These are phyloP conservation scores for Plasmodium sp. DNA, from an alignment of 169 alveolate species.

Conservation along the genomic window DNA sequence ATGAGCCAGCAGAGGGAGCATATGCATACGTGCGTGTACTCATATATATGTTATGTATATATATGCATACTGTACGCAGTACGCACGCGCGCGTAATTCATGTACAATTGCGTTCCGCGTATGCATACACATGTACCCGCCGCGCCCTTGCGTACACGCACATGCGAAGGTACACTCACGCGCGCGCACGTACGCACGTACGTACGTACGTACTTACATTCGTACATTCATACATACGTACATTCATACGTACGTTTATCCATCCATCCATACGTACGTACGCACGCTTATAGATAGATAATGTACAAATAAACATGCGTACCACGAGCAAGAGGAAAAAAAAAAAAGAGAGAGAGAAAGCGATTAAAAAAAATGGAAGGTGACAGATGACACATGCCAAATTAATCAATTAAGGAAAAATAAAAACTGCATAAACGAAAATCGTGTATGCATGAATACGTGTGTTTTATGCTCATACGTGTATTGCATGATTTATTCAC, in stretches of 20 bases:
- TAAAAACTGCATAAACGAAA: neutral
- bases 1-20: neutral
- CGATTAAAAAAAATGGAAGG: neutral
- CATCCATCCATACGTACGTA: neutral
- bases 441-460: neutral
- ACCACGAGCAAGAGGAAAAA: slow-evolving; percentile 8
- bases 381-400: slow-evolving; percentile 1
- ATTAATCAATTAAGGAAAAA: neutral
- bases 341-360: neutral
- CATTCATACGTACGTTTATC: neutral
- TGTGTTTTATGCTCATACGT: neutral
- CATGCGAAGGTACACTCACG: neutral
- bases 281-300: neutral
- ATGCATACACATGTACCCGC: neutral
- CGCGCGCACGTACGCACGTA: no score
- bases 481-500: neutral
- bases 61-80: neutral
- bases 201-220: neutral
- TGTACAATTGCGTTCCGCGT: slow-evolving; percentile 4
- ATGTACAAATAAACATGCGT: slow-evolving; percentile 3
- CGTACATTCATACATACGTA: neutral
- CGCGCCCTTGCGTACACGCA: neutral
- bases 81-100: neutral
- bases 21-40: neutral
- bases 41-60: neutral